These are phyloP conservation scores for Lipomyces lipofer DNA, from an alignment of 805 yeast species.

Conservation along the genomic window DNA sequence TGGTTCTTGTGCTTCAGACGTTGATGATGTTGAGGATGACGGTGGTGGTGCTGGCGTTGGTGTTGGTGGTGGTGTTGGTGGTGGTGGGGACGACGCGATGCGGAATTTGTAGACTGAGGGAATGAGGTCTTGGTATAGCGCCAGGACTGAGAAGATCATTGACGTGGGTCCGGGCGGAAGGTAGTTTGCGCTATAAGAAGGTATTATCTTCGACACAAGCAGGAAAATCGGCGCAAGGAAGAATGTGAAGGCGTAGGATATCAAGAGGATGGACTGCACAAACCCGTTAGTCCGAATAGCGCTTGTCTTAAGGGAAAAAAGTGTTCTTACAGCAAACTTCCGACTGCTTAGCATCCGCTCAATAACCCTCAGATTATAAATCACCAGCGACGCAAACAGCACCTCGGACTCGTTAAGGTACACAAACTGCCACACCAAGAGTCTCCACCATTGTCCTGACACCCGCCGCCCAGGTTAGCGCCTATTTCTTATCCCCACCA, in stretches of 20 bases:
- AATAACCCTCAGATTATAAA: conserved; percentile 44
- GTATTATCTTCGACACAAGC: conserved; percentile 23
- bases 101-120: conserved; percentile 46
- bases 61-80: conserved; percentile 4
- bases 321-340: conserved; percentile 38
- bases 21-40: neutral
- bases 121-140: conserved; percentile 42
- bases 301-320: neutral
- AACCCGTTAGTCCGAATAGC: neutral
- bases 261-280: conserved; percentile 26
- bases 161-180: conserved; percentile 43
- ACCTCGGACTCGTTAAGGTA: conserved; percentile 43
- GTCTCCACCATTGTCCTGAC: conserved; percentile 42
- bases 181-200: conserved; percentile 28
- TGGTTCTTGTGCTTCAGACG: neutral
- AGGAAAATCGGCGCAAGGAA: conserved; percentile 32
- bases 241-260: conserved; percentile 31
- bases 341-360: conserved; percentile 45
- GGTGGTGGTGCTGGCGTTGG: conserved; percentile 1
- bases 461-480: too few relatives aligned
- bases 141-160: conserved; percentile 41
- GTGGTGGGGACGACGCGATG: conserved; percentile 27
- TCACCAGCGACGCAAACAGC: conserved; percentile 39
- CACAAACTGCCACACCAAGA: conserved; percentile 38
- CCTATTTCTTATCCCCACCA: conserved; percentile 17